Evolutionary conservation across 805 yeast genomes (phyloP), one percentile per base, ranked within the genome.

Genomic region (Monosporozyma siamensis): DNA sequence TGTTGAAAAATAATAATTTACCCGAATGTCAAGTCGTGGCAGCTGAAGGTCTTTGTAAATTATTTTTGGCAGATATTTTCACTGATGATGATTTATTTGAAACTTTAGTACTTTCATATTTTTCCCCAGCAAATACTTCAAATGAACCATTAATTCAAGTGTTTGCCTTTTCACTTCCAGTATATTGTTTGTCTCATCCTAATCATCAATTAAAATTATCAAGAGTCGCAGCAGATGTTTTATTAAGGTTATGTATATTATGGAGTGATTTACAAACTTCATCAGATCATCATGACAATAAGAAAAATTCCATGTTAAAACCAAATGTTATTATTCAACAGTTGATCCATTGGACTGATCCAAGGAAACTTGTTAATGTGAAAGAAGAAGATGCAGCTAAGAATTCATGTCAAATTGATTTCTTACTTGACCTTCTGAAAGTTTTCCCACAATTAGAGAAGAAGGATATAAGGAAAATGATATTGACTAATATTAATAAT

Each of bases 161-260:
- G 0, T 72, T 89, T 45, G 77, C 92, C 8, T 89, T 85, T 54
- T 88, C 95, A 58, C 69, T 89, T 14, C 96, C 97, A 0, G 95
- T 84, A 0, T 87, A 84, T 58, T 79, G 92, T 30, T 82, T 78
- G 55, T 82, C 95, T 26, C 88, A 80, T 52, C 66, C 69, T 0
- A 65, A 65, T 14, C 95, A 88, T 57, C 96, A 86, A 58, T 72
- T 70, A 39, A 69, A 79, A 46, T 63, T 88, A 54, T 71, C 79
- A 6, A 63, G 75, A 25, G 71, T 83, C 22, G 78, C 82, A 24
- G 76, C 80, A 4, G 90, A 82, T 61, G 76, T 84, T 3, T 61
- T 84, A 31, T 65, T 68, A 42, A 67, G 92, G 51, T 59, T 83
- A 46, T 75, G 76, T 49, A 66, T 64, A 35, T 54, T 67, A 6